phyloP scores from a whole-genome alignment of 768 basidiomycete species.

The Tulasnella sp. region DNA sequence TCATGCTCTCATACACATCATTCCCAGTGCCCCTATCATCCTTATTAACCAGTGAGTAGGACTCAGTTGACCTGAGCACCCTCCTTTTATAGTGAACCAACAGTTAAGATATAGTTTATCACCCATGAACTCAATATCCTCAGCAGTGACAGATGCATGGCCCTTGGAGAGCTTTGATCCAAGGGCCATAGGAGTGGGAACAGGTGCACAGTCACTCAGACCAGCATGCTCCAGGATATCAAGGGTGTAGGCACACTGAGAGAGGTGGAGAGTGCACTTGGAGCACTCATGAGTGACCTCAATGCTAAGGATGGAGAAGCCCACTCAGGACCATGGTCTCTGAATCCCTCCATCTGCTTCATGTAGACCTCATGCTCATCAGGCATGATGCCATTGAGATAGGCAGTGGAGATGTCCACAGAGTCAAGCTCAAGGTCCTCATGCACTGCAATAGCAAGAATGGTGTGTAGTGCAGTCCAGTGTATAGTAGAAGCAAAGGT shows the following conservation, averaged over 20 bases:
- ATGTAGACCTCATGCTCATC: conserved; percentile 15
- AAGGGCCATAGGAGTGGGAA: conserved; percentile 20
- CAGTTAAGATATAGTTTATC: background rate
- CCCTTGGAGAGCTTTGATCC: conserved; percentile 22
- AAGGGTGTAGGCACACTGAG: conserved; percentile 19
- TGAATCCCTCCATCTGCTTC: background rate
- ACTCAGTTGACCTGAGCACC: too few species aligned
- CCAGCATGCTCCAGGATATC: conserved; percentile 19
- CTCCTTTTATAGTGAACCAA: too few species aligned
- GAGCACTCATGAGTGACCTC: conserved; percentile 18
- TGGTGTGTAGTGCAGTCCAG: background rate
- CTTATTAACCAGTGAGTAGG: too few species aligned
- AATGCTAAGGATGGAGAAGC: conserved; percentile 20
- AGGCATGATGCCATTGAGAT: conserved; percentile 22
- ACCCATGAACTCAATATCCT: conserved; percentile 21
- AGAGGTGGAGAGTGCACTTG: conserved; percentile 10
- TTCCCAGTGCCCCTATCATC: too few species aligned
- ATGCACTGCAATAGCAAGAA: conserved; percentile 1
- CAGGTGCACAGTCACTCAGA: conserved; percentile 14
- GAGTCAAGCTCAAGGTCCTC: conserved; percentile 21
- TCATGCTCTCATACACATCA: too few species aligned
- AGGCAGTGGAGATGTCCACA: conserved; percentile 20
- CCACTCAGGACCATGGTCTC: background rate
- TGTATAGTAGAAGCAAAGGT: conserved; percentile 10
- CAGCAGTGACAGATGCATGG: conserved; percentile 23